These are phyloP conservation scores for Diplosphaera chodatii DNA, from an alignment of 139 green algal genomes.

Conservation along the genomic window DNA sequence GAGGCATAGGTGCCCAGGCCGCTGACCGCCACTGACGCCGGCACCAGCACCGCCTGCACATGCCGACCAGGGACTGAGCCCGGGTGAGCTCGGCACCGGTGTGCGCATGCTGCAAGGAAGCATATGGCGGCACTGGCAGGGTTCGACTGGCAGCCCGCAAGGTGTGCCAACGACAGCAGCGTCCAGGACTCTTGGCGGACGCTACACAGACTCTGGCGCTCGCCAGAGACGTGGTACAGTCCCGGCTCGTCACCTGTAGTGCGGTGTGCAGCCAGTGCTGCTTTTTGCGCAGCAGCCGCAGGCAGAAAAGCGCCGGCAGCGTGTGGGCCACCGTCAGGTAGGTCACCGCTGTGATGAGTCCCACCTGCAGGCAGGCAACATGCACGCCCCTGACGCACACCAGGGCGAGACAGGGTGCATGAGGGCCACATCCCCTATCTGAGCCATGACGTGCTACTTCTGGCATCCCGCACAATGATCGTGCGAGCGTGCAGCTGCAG, in stretches of 20 bases:
- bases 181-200: too few relatives aligned
- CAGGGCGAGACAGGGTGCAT: too few relatives aligned
- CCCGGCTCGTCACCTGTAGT: neutral
- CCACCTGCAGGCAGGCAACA: slow-evolving; percentile 8
- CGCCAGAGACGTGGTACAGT: too few relatives aligned
- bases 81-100: too few relatives aligned
- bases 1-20: neutral
- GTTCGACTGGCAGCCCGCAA: too few relatives aligned
- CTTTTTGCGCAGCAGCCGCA: neutral
- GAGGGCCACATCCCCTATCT: neutral
- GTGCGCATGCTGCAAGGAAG: too few relatives aligned
- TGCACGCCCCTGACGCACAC: neutral
- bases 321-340: slow-evolving; percentile 48
- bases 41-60: neutral
- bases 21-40: neutral
- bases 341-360: slow-evolving; percentile 40
- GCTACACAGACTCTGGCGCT: too few relatives aligned
- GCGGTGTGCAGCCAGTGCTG: neutral
- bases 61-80: neutral
- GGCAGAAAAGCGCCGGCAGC: slow-evolving; percentile 17
- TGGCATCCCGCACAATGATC: too few relatives aligned
- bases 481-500: too few relatives aligned
- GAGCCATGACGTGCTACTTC: too few relatives aligned
- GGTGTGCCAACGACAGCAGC: too few relatives aligned
- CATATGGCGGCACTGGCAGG: too few relatives aligned